Base-by-base conservation (phyloP, 257 asterid genomes). In the Cordia subcordata region DNA sequence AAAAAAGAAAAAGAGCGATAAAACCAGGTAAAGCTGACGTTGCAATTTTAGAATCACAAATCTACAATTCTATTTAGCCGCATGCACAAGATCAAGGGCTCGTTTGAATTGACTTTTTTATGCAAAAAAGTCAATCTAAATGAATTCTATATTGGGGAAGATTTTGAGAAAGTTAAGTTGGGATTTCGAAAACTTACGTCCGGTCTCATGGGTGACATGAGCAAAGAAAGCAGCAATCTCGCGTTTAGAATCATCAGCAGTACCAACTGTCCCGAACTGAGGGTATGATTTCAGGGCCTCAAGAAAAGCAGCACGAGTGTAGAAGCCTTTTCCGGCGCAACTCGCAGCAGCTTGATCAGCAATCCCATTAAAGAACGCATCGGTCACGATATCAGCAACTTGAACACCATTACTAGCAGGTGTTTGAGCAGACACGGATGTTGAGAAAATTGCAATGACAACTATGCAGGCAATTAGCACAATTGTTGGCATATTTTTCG, bases 161-260 rank as follows among this genome's bases (percentile, higher is more conserved):
- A 32, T 15, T 50, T 44, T 2, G 23, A n/a, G 35, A 27, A 27
- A 27, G 35, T 1, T 1, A 27, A 27, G 35, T 17, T 16, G 45
- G 1, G 8, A 42, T 12, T 11, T 11, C n/a, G 58, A 19, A 37
- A 54, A 47, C 81, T 63, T 67, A 78, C 84, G 68, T 44, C 79
- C 81, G 52, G 88, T 78, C 52, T 78, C 81, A 60, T 75, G 88
- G 1, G 82, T 68, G 38, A 73, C 79, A 39, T 81, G 88, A 0
- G 88, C 88, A 22, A 81, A 81, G 53, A 78, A 73, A 15, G 88
- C 85, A 4, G 85, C 85, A 39, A 81, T 81, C 49, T 81, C 87
- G 0, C 82, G 65, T 57, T 55, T 73, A n/a, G 77, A 35, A 49
- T 75, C 83, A 38, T 64, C 70, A 15, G 5, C 33, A 5, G 85